Conservation (phyloP, 2,329 filamentous ascomycete species). For the Colletotrichum australisinense region DNA sequence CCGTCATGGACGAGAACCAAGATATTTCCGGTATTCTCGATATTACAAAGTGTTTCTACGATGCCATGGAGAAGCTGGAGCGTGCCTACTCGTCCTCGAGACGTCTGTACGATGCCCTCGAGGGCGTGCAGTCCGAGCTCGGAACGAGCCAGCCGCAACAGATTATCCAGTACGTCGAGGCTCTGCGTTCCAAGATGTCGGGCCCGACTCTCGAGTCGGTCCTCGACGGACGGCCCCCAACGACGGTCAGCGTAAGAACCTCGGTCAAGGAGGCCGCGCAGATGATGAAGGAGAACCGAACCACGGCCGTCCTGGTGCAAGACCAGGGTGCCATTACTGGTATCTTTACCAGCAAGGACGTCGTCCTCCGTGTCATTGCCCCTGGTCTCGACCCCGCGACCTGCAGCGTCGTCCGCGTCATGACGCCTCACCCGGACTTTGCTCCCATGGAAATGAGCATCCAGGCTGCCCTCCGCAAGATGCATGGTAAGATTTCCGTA, state of each 20-base stretch:
- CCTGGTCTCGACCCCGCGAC: slow-evolving; percentile 93
- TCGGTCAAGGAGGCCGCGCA: slow-evolving; percentile 95
- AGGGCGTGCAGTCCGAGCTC: slow-evolving; percentile 97
- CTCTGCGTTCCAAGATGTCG: slow-evolving; percentile 95
- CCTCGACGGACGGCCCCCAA: slow-evolving; percentile 89
- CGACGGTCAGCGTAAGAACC: slow-evolving; percentile 94
- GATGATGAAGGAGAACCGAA: slow-evolving; percentile 99
- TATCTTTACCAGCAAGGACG: slow-evolving; percentile 99
- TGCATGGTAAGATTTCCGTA: slow-evolving; percentile 80
- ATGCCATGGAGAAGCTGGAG: slow-evolving; percentile 99
- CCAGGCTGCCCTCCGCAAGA: slow-evolving; percentile 96
- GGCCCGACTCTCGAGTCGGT: slow-evolving; percentile 96
- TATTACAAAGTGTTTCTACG: slow-evolving; percentile 99
- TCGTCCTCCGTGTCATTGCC: slow-evolving; percentile 96
- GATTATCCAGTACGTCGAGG: slow-evolving; percentile 99
- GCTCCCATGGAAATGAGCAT: slow-evolving; percentile 99
- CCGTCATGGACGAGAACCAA: slow-evolving; percentile 99
- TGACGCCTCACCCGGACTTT: slow-evolving; percentile 99
- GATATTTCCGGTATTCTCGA: slow-evolving; percentile 98
- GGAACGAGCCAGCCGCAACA: slow-evolving; percentile 97
- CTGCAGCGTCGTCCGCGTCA: slow-evolving; percentile 97
- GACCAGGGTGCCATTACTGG: slow-evolving; percentile 97
- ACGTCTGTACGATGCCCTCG: slow-evolving; percentile 95
- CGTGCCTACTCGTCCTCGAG: slow-evolving; percentile 97
- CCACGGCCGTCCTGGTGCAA: slow-evolving; percentile 94